Base-by-base conservation (phyloP, 176 grass and related monocot species). In the Ampelocalamus luodianensis region DNA sequence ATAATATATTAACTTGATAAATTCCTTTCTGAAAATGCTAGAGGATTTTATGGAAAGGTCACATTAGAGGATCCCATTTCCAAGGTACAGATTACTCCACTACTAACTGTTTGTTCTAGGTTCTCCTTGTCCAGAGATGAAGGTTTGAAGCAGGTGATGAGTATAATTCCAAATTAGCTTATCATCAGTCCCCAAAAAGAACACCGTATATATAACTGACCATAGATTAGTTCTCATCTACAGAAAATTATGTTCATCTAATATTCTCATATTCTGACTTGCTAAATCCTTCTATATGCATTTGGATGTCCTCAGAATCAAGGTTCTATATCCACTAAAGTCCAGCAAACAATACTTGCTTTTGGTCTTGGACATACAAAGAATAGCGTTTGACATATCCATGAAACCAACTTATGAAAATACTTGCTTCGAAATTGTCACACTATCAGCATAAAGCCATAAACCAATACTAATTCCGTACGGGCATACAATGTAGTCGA, bases 121-220 rank as follows among this genome's bases (percentile, higher is more conserved):
- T 26, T 77, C 46, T 46, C 3, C 45, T 65, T 10, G 14, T 75
- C 14, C 10, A 78, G 56, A n/a, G 54, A 67, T 78, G 46, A 83
- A 65, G 42, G 20, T 53, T 83, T 20, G 14, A 77, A 65, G 10
- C 17, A 79, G 24, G 37, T 65, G 74, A 72, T 46, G 64, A 51
- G 46, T 58, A 43, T 79, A 70, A 72, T 79, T 87, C 13, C 38
- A 34, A 55, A 8, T 79, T 77, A 55, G 62, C 3, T 46, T 64
- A 26, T 45, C 71, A 39, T 20, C 56, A 23, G 73, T 6, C 14
- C 11, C 12, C 18, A 44, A 44, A 44, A 49, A 42, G 10, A 68
- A n/a, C 7, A 55, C 18, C n/a, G 13, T 34, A 83, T 65, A 22
- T 10, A 78, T 26, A 18, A 46, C 11, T 51, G 45, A 39, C 18